Evolutionary conservation across 768 basidiomycete species (phyloP).

Genomic region (Termitomyces sp.): DNA sequence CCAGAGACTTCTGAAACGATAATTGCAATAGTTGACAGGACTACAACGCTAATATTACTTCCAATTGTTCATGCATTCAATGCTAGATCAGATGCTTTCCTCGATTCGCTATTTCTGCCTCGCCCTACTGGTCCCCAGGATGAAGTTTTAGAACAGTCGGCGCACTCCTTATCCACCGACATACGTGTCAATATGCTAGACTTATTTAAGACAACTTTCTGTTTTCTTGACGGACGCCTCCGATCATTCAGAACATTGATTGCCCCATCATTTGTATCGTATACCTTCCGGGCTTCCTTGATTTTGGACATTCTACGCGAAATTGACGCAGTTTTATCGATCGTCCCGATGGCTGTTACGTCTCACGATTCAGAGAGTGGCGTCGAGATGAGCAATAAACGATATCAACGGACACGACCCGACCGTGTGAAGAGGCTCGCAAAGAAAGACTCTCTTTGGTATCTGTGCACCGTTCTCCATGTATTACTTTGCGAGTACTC

Average conservation of each 20-base stretch:
- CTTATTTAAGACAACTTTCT: slow-evolving; percentile 20
- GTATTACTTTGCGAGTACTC: slow-evolving; percentile 20
- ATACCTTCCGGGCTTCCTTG: slow-evolving; percentile 22
- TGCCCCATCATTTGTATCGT: slow-evolving; percentile 12
- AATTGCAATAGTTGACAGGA: slow-evolving; percentile 11
- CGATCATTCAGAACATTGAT: not conserved
- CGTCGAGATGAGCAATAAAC: not conserved
- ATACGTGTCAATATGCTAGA: slow-evolving; percentile 21
- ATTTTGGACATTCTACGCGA: slow-evolving; percentile 33
- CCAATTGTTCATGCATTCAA: slow-evolving; percentile 12
- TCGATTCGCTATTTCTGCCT: slow-evolving; percentile 10
- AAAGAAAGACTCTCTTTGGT: slow-evolving; percentile 47
- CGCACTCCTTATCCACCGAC: slow-evolving; percentile 13
- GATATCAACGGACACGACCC: slow-evolving; percentile 2
- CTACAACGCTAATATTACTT: slow-evolving; percentile 9
- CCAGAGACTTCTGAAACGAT: slow-evolving; percentile 6
- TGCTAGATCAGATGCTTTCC: slow-evolving; percentile 10
- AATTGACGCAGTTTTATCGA: slow-evolving; percentile 25
- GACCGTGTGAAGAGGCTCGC: slow-evolving; percentile 33
- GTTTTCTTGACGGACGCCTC: slow-evolving; percentile 9
- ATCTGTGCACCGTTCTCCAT: slow-evolving; percentile 41
- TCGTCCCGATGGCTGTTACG: not conserved
- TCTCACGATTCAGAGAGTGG: slow-evolving; percentile 2
- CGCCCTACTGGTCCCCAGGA: slow-evolving; percentile 1
- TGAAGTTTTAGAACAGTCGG: slow-evolving; percentile 4